A percentile compares a stretch with the other conserved stretches of the same genome.
Evolutionary conservation across 257 asterid species (phyloP).

Genomic region (Nicotiana tabacum): DNA sequence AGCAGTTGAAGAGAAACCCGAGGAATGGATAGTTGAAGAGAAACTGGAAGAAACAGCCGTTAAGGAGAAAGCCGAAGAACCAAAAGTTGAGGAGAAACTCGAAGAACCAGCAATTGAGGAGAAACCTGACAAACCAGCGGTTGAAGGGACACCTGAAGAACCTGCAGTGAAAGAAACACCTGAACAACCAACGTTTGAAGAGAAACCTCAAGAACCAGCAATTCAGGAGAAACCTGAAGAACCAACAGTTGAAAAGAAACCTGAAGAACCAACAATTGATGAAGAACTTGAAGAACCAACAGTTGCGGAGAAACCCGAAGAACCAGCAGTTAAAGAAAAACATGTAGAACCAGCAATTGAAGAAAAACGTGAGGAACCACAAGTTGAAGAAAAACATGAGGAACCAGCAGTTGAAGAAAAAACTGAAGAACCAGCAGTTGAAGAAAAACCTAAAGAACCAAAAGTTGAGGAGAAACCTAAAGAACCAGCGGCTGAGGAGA

Average conservation of each 20-base stretch:
- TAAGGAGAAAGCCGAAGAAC: not conserved
- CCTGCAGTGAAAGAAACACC: not conserved
- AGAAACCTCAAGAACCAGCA: not conserved
- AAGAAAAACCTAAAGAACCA: not conserved
- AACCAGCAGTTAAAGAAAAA: not conserved
- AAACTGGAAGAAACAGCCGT: not conserved
- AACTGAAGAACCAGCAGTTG: not conserved
- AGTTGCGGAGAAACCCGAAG: not conserved
- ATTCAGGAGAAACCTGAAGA: not conserved
- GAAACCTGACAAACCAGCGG: not conserved
- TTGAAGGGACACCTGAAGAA: not conserved
- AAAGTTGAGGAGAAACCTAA: not conserved
- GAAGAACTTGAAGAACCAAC: not conserved
- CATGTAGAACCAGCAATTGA: not conserved
- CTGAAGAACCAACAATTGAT: not conserved
- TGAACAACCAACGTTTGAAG: not conserved
- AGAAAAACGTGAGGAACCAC: not conserved
- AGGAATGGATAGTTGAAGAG: conserved; percentile 5
- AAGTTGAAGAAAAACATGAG: not conserved
- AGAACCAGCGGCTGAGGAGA: not conserved
- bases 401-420: not conserved
- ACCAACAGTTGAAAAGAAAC: conserved; percentile 1
- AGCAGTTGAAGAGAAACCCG: not conserved
- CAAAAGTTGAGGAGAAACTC: not conserved
- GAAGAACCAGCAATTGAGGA: not conserved